Evolutionary conservation across 2,329 filamentous ascomycete genomes (phyloP), one percentile per base, ranked within the genome.

Genomic region (Xylaria sp.): DNA sequence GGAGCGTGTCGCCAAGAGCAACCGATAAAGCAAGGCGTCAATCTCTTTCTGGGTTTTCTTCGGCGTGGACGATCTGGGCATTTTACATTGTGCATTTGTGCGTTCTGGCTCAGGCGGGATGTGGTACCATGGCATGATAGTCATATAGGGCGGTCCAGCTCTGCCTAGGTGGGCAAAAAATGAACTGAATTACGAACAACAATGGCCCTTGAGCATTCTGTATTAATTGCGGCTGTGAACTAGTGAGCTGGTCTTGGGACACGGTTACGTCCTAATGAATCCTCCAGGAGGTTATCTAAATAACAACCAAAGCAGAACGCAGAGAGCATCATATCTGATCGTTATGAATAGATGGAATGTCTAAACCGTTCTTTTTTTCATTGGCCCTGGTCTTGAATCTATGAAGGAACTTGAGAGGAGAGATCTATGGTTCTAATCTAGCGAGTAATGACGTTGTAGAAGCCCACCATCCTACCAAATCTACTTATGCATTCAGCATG

Each of bases 1-100:
- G 88, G 96, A 99, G 92, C 96, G 96, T 96, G 96, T 99, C 81
- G 96, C 96, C 87, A 99, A 99, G 93, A 93, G 90, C 90, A 99
- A 99, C 92, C 93, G 96, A 92, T 99, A 98, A 94, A 94, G 74
- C 64, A 69, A 45, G 58, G 69, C 61, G 73, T 72, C 74, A 69
- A 74, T 75, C 68, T 76, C 74, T 78, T 78, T 77, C 75, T 76
- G 75, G 76, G 75, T 75, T 77, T 79, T 80, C 78, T 80, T 78
- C 78, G 80, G 79, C 78, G 79, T 80, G 78, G 80, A 81, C 75
- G 73, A 77, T 77, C 76, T 76, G 77, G 78, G 78, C 75, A 75
- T 78, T 77, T 77, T 76, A 77, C 75, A 76, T 72, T 76, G 70
- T 83, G 81, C 81, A 80, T 82, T 82, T 82, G 79, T 79, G 78